These are phyloP conservation scores for Pulveroboletus sp. DNA, from an alignment of 768 basidiomycete species.

Conservation along the genomic window DNA sequence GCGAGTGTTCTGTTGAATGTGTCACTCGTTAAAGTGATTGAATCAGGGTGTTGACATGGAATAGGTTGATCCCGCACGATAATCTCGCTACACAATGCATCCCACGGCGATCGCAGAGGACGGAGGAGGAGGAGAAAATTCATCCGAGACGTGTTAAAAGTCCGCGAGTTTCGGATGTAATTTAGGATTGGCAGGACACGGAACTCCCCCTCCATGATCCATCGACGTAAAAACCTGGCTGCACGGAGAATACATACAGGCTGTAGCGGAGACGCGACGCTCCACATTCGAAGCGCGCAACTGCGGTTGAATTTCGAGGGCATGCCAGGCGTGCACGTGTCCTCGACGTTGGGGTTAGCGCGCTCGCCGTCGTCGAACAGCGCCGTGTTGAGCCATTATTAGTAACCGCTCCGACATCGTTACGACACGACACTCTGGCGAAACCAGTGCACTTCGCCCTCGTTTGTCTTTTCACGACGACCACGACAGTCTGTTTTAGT, in stretches of 20 bases:
- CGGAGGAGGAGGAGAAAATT: not conserved
- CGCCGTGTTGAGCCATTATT: slow-evolving; percentile 24
- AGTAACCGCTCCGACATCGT: slow-evolving; percentile 27
- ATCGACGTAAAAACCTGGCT: slow-evolving; percentile 17
- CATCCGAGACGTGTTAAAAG: slow-evolving; percentile 14
- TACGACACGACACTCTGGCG: slow-evolving; percentile 29
- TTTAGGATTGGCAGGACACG: slow-evolving; percentile 9
- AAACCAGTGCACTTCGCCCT: slow-evolving; percentile 31
- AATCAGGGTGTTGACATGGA: slow-evolving; percentile 10
- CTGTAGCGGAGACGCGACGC: slow-evolving; percentile 5
- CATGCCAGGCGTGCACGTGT: slow-evolving; percentile 37
- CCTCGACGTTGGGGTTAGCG: slow-evolving; percentile 28
- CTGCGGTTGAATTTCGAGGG: slow-evolving; percentile 28
- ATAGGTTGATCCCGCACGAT: slow-evolving; percentile 11
- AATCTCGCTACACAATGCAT: slow-evolving; percentile 8
- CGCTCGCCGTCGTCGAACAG: slow-evolving; percentile 15
- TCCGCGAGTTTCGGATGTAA: slow-evolving; percentile 28
- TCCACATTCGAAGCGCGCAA: slow-evolving; percentile 12
- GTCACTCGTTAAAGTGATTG: slow-evolving; percentile 2
- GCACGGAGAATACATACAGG: slow-evolving; percentile 3
- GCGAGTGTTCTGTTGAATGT: slow-evolving; percentile 1
- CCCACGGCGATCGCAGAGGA: slow-evolving; percentile 13
- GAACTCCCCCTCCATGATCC: slow-evolving; percentile 5
- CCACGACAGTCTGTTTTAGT: slow-evolving; percentile 6
- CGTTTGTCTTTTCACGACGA: slow-evolving; percentile 19